Percentiles rank a stretch among this genome's conserved stretches.
phyloP scores from a whole-genome alignment of 148 eudicot species.

The Chenopodium album region DNA sequence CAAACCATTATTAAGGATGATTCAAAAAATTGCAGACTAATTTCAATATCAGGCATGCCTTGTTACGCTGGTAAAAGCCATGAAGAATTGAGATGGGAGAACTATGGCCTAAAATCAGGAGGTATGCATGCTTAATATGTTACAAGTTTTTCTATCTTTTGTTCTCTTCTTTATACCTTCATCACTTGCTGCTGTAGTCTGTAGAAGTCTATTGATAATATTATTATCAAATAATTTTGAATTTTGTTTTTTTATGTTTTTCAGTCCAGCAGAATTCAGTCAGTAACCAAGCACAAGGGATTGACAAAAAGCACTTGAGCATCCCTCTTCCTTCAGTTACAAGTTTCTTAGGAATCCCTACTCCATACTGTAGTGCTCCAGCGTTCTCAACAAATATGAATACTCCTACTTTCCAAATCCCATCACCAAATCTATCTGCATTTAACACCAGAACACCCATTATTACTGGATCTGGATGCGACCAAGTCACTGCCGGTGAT shows the following conservation, averaged over 20 bases:
- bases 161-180: background rate
- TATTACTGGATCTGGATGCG: conserved; percentile 1
- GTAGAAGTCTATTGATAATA: background rate
- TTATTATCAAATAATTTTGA: background rate
- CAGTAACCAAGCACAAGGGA: conserved; percentile 20
- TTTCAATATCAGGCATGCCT: conserved; percentile 44
- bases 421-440: conserved; percentile 5
- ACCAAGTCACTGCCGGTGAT: background rate
- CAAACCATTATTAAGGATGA: background rate
- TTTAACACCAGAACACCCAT: background rate
- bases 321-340: conserved; percentile 14
- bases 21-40: background rate
- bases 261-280: conserved; percentile 7
- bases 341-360: conserved; percentile 6
- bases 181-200: background rate
- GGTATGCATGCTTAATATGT: conserved; percentile 33
- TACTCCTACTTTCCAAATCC: background rate
- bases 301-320: conserved; percentile 1
- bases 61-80: conserved; percentile 40
- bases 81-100: conserved; percentile 55
- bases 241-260: background rate
- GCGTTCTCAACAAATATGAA: conserved; percentile 8
- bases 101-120: conserved; percentile 27
- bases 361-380: background rate
- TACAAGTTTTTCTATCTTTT: background rate